These are phyloP conservation scores for Cylindricascospora bacillispora DNA, from an alignment of 1,139 yeast species.

Conservation along the genomic window DNA sequence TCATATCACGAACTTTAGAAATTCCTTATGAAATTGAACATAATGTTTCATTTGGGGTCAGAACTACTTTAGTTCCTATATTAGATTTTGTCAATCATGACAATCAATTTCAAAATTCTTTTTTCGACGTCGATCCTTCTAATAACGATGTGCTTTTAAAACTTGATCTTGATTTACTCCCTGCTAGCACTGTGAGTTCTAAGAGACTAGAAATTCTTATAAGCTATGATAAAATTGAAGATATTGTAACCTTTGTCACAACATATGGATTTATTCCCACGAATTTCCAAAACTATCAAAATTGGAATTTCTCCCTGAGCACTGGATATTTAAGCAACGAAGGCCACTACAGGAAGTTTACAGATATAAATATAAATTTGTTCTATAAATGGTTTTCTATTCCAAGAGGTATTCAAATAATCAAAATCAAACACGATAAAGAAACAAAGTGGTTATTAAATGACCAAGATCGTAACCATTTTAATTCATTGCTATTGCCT, in stretches of 20 bases:
- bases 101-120: conserved; percentile 34
- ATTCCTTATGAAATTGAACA: conserved; percentile 35
- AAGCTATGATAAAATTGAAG: conserved; percentile 37
- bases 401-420: conserved; percentile 13
- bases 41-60: conserved; percentile 30
- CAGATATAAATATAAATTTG: conserved; percentile 1
- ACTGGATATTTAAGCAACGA: conserved; percentile 19
- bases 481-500: conserved; percentile 8
- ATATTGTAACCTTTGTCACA: conserved; percentile 34
- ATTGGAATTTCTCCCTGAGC: conserved; percentile 14
- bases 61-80: conserved; percentile 49
- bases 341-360: conserved; percentile 2
- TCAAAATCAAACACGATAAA: conserved; percentile 4
- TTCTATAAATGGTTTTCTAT: conserved; percentile 17
- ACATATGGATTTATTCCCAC: conserved; percentile 43
- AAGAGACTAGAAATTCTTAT: conserved; percentile 32
- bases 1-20: conserved; percentile 48
- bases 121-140: conserved; percentile 45
- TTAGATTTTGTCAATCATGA: conserved; percentile 58
- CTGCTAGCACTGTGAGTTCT: conserved; percentile 2
- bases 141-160: conserved; percentile 36
- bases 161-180: conserved; percentile 13
- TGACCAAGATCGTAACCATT: conserved; percentile 8
- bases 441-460: conserved; percentile 8
- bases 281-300: conserved; percentile 4